Evolutionary conservation across 148 eudicot genomes (phyloP), one percentile per base, ranked within the genome.

Genomic region (Rhododendron mucronatum): DNA sequence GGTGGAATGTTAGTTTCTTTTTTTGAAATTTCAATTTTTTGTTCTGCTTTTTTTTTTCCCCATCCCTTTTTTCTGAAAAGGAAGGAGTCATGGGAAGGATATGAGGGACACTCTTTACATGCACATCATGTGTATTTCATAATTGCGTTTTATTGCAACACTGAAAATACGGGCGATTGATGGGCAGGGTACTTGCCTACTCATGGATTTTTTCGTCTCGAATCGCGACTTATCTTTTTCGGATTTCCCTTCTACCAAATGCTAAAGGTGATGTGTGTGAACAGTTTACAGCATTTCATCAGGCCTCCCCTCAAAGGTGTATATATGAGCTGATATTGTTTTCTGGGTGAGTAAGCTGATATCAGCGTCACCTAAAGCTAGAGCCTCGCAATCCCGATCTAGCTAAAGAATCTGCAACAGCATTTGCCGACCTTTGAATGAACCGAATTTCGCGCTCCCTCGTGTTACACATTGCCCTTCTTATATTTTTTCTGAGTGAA

Each of bases 71-170:
- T n/a, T 84, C 59, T 50, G 45, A 33, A 33, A 33, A 26, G 45
- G 18, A 16, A 74, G 10, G 30, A 61, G 37, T 77, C 39, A 51
- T 41, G 73, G 45, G 86, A 63, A 85, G 87, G 80, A 91, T 67
- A 96, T 95, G 98, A 91, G 89, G 84, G 91, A 88, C 28, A 95
- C 90, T 63, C 80, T 81, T 85, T 50, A 83, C 84, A 82, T 86
- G 86, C 89, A 87, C 84, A 30, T 80, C 85, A 80, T 87, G 71
- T 9, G 84, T 71, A 76, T 47, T 84, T 35, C 41, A 55, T 75
- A 37, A 44, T 45, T 45, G 81, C 53, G 11, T 47, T 78, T 69
- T 78, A 78, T 45, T 45, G 81, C 33, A 78, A 78, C 81, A 44
- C 65, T 86, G 83, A 75, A 55, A 51, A 65, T 87, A 74, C 65